These are phyloP conservation scores for Edaphochlamys debaryana DNA, from an alignment of 139 green algal genomes.

Conservation along the genomic window DNA sequence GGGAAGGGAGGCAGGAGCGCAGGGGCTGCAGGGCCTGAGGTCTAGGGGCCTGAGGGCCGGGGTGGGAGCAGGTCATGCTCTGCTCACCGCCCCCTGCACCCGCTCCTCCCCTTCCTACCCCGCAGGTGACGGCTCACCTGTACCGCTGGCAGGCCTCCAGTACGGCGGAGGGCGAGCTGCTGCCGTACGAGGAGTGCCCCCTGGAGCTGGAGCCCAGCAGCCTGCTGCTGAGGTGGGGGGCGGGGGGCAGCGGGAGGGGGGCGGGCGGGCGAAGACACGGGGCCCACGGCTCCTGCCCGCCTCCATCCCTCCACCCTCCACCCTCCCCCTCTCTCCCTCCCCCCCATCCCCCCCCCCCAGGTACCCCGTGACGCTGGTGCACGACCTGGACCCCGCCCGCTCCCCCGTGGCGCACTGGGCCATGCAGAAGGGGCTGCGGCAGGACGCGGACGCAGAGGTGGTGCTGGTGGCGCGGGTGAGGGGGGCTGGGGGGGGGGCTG, in stretches of 20 bases:
- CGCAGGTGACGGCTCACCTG: slow-evolving; percentile 63
- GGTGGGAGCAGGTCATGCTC: too few relatives aligned
- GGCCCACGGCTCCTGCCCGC: too few relatives aligned
- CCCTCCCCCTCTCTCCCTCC: background rate
- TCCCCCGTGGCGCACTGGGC: slow-evolving; percentile 64
- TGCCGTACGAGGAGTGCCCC: slow-evolving; percentile 50
- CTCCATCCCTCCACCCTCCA: background rate
- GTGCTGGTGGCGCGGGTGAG: slow-evolving; percentile 24
- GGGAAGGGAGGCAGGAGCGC: background rate
- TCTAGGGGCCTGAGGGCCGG: too few relatives aligned
- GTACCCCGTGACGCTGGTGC: slow-evolving; percentile 67
- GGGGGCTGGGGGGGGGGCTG: background rate
- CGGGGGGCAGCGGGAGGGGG: too few relatives aligned
- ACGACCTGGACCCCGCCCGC: slow-evolving; percentile 65
- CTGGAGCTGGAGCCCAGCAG: slow-evolving; percentile 23
- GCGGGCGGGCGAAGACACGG: too few relatives aligned
- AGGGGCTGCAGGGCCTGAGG: background rate
- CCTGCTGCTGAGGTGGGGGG: slow-evolving; percentile 30
- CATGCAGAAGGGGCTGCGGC: slow-evolving; percentile 38
- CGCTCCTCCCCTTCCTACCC: background rate
- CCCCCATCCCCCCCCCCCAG: slow-evolving; percentile 27
- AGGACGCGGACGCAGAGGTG: slow-evolving; percentile 52
- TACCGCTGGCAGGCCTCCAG: slow-evolving; percentile 71
- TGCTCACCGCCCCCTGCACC: too few relatives aligned
- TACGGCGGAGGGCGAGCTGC: slow-evolving; percentile 46